These are phyloP conservation scores for Nannizzia gypsea DNA, from an alignment of 2,329 filamentous ascomycete species.

Conservation along the genomic window DNA sequence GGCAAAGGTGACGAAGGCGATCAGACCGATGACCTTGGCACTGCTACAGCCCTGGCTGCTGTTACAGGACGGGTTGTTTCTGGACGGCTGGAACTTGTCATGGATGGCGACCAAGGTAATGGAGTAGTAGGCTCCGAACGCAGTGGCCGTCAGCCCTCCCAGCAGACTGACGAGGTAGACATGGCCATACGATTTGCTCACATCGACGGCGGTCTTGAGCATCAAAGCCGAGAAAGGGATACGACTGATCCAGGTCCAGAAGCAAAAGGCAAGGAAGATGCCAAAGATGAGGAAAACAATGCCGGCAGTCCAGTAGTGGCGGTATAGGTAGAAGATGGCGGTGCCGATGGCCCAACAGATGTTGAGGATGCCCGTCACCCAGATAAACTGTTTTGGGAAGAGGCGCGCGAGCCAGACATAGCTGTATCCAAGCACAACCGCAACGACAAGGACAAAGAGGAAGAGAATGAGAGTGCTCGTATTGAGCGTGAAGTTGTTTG, in stretches of 20 bases:
- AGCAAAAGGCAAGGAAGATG: slow-evolving; percentile 45
- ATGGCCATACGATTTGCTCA: slow-evolving; percentile 72
- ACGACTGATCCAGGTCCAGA: slow-evolving; percentile 76
- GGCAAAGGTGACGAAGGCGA: slow-evolving; percentile 80
- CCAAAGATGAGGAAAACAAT: slow-evolving; percentile 46
- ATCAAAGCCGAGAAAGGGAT: slow-evolving; percentile 88
- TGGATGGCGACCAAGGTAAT: slow-evolving; percentile 81
- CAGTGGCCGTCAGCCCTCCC: slow-evolving; percentile 63
- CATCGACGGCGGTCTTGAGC: slow-evolving; percentile 74
- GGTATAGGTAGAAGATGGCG: slow-evolving; percentile 70
- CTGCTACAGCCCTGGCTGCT: slow-evolving; percentile 52
- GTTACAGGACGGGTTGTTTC: slow-evolving; percentile 43
- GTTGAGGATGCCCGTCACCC: slow-evolving; percentile 82
- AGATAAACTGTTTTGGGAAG: slow-evolving; percentile 85
- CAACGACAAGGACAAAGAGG: slow-evolving; percentile 31
- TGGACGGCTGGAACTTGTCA: slow-evolving; percentile 60
- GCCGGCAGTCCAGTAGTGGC: slow-evolving; percentile 67
- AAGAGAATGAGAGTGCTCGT: slow-evolving; percentile 83
- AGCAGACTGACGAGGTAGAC: slow-evolving; percentile 77
- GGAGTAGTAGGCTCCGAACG: slow-evolving; percentile 73
- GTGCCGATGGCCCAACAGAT: slow-evolving; percentile 74
- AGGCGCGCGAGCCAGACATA: slow-evolving; percentile 66
- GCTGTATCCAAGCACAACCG: slow-evolving; percentile 59
- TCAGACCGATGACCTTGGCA: slow-evolving; percentile 68
- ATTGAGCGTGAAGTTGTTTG: slow-evolving; percentile 57